A percentile compares a stretch with the other conserved stretches of the same genome.
phyloP scores from a whole-genome alignment of 2,329 filamentous ascomycete genomes.

The Talaromyces albobiverticillius region DNA sequence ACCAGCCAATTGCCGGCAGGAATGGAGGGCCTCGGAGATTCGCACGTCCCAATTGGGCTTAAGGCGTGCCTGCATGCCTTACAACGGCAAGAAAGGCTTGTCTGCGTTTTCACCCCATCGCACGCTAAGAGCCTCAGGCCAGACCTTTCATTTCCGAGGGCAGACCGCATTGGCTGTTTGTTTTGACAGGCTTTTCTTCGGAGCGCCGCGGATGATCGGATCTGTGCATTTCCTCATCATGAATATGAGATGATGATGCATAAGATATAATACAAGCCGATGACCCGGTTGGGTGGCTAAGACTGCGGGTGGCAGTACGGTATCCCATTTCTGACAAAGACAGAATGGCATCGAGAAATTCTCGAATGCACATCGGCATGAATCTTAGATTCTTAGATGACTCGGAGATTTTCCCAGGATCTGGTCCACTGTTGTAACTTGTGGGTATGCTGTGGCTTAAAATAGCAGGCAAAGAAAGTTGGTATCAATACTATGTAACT shows the following conservation, averaged over 20 bases:
- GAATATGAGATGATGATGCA: background rate
- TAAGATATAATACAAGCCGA: no score
- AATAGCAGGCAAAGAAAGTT: no score
- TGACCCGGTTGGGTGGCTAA: no score
- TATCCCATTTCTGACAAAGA: no score
- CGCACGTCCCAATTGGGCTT: background rate
- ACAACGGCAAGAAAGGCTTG: background rate
- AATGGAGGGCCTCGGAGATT: slow-evolving; percentile 2
- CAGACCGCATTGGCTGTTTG: slow-evolving; percentile 17
- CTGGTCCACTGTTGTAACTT: background rate
- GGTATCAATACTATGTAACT: no score
- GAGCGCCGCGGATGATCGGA: slow-evolving; percentile 12
- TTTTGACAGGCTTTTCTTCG: background rate
- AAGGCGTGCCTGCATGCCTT: background rate
- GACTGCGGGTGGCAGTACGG: no score
- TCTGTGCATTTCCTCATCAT: no score
- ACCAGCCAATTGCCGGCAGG: slow-evolving; percentile 8
- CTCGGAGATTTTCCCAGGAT: background rate
- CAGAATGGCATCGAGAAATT: no score
- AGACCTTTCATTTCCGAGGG: background rate
- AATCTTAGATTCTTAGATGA: background rate
- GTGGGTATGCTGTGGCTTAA: no score
- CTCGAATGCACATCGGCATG: no score
- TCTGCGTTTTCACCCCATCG: background rate
- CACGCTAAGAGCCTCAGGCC: background rate